A percentile compares a stretch with the other conserved stretches of the same genome.
Evolutionary conservation across 805 yeast genomes (phyloP).

Genomic region (Metschnikowia kunwiensis): DNA sequence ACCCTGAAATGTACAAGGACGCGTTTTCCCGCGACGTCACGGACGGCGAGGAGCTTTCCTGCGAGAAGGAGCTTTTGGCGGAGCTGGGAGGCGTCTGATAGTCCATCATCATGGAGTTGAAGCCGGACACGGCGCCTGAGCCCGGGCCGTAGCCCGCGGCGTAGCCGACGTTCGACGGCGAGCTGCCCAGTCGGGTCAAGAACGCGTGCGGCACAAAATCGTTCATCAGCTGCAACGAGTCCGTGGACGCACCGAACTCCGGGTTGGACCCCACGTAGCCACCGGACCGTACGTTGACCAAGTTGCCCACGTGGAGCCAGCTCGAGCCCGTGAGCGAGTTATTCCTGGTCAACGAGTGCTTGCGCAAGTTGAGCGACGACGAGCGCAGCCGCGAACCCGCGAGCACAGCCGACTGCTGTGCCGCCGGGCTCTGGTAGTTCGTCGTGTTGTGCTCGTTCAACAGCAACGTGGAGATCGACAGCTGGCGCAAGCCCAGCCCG

Average conservation of each 20-base stretch:
- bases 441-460: conserved; percentile 39
- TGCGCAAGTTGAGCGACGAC: conserved; percentile 37
- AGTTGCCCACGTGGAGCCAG: conserved; percentile 46
- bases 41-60: conserved; percentile 18
- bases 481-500: conserved; percentile 30
- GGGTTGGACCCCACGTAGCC: conserved; percentile 18
- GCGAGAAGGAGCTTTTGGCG: conserved; percentile 30
- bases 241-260: conserved; percentile 31
- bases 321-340: conserved; percentile 34
- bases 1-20: conserved; percentile 4
- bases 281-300: conserved; percentile 31
- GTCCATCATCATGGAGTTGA: conserved; percentile 40
- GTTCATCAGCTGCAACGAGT: conserved; percentile 43
- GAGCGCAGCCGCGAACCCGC: conserved; percentile 31
- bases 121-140: conserved; percentile 12
- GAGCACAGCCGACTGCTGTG: conserved; percentile 13
- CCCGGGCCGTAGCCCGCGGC: conserved; percentile 18
- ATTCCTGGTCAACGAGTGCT: conserved; percentile 43
- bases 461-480: conserved; percentile 40
- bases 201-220: conserved; percentile 43
- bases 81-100: conserved; percentile 41
- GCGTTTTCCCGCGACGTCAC: conserved; percentile 2
- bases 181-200: conserved; percentile 27
- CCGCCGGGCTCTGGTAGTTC: conserved; percentile 22
- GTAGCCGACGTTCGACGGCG: conserved; percentile 17